phyloP scores from a whole-genome alignment of 441 rosid genomes.

The Croton laevigatus region DNA sequence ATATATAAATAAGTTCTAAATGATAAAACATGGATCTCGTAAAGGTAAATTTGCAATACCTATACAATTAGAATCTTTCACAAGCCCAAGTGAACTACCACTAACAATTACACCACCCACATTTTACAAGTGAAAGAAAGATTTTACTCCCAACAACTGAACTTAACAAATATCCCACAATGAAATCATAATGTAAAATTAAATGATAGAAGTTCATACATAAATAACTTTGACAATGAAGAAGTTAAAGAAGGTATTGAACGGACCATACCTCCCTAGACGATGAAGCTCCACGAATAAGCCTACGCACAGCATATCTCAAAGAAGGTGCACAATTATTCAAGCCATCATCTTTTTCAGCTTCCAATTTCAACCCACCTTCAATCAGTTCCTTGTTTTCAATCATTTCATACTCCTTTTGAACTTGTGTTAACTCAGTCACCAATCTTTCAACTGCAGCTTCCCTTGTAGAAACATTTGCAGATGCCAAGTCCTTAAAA shows the following conservation, averaged over 20 bases:
- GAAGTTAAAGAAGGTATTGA: neutral
- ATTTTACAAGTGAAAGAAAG: neutral
- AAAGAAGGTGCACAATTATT: conserved; percentile 77
- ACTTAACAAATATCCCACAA: neutral
- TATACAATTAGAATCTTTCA: neutral
- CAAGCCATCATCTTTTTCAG: conserved; percentile 87
- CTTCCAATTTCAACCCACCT: conserved; percentile 65
- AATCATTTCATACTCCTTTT: conserved; percentile 56
- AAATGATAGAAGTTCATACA: neutral
- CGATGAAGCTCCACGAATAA: conserved; percentile 90
- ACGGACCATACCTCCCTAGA: conserved; percentile 72
- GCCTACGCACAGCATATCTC: conserved; percentile 83
- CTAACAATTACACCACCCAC: neutral
- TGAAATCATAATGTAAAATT: neutral
- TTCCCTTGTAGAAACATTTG: conserved; percentile 53
- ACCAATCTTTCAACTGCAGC: conserved; percentile 65
- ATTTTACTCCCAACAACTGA: neutral
- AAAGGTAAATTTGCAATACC: neutral
- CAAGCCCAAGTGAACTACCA: neutral
- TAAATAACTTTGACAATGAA: neutral
- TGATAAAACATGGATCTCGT: neutral
- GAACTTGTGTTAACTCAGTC: conserved; percentile 63
- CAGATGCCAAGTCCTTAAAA: conserved; percentile 69
- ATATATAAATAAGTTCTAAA: neutral
- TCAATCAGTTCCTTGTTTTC: conserved; percentile 51